Conservation (phyloP, 176 grass and related monocot species). For the Stipa capillata region DNA sequence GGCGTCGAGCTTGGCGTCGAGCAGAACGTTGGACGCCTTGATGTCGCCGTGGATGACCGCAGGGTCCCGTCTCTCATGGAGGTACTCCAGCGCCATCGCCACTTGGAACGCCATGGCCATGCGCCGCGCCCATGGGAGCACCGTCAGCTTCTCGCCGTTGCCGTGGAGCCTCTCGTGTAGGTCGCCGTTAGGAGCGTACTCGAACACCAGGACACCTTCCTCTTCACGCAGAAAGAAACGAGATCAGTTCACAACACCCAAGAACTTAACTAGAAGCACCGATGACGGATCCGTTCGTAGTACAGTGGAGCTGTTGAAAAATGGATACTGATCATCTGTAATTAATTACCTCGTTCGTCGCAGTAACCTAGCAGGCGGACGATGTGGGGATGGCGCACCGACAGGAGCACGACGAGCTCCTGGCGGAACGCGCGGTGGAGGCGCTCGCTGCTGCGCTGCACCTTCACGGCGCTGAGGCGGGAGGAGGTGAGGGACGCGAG, state of each 20-base stretch:
- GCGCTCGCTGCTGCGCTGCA: constrained; percentile 51
- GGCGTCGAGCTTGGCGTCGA: constrained; percentile 26
- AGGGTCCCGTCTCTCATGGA: constrained; percentile 42
- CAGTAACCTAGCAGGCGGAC: too few relatives aligned
- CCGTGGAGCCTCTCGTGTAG: constrained; percentile 33
- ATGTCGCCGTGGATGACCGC: constrained; percentile 56
- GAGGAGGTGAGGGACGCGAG: constrained; percentile 38
- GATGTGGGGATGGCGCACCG: constrained; percentile 43
- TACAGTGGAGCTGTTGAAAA: not conserved
- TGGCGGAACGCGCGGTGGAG: constrained; percentile 39
- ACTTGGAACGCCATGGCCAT: constrained; percentile 38
- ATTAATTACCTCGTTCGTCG: constrained; percentile 39
- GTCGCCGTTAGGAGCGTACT: constrained; percentile 44
- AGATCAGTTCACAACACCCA: not conserved
- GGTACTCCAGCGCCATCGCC: constrained; percentile 46
- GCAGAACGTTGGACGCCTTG: constrained; percentile 55
- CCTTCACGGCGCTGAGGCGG: constrained; percentile 44
- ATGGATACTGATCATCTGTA: not conserved
- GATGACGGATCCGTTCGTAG: not conserved
- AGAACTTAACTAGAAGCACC: not conserved
- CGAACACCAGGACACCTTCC: constrained; percentile 42
- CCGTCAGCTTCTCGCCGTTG: not conserved
- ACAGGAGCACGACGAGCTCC: constrained; percentile 40
- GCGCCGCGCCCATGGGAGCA: constrained; percentile 36
- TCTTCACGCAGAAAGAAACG: constrained; percentile 1